Evolutionary conservation across 2,329 filamentous ascomycete species (phyloP).

Genomic region (Aspergillus tanneri): DNA sequence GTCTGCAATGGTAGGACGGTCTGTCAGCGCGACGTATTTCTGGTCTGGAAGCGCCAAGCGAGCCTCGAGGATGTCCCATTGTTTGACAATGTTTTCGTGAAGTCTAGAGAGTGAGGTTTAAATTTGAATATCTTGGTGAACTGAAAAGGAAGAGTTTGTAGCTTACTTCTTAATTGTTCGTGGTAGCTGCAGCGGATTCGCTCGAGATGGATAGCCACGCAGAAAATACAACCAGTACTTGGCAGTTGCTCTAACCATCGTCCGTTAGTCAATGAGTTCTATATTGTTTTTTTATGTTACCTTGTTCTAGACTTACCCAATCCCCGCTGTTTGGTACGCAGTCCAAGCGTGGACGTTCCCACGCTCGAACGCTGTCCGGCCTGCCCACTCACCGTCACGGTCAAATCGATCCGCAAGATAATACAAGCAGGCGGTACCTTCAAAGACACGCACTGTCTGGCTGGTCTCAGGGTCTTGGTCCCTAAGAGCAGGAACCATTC

Average conservation of each 20-base stretch:
- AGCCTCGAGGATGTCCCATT: conserved; percentile 7
- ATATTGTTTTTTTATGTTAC: too few species aligned
- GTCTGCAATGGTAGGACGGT: conserved; percentile 7
- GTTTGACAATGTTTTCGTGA: background rate
- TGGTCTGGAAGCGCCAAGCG: background rate
- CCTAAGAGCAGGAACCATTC: too few species aligned
- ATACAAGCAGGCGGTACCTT: too few species aligned
- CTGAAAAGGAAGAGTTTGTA: background rate
- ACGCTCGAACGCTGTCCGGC: too few species aligned
- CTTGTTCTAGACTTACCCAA: too few species aligned
- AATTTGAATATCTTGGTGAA: too few species aligned
- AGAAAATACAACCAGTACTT: conserved; percentile 14
- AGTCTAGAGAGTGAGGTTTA: too few species aligned
- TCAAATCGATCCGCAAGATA: too few species aligned
- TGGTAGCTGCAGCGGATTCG: conserved; percentile 6
- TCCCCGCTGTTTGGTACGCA: conserved; percentile 9
- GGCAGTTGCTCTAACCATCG: conserved; percentile 5
- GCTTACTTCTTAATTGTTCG: conserved; percentile 12
- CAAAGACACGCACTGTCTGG: too few species aligned
- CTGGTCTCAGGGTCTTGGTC: too few species aligned
- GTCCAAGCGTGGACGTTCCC: background rate
- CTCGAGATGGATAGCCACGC: conserved; percentile 7
- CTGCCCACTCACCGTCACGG: too few species aligned
- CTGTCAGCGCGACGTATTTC: conserved; percentile 6
- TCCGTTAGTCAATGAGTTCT: too few species aligned